Evolutionary conservation across 1,284 basidiomycete genomes (phyloP).

Genomic region (Puccinia novopanici): DNA sequence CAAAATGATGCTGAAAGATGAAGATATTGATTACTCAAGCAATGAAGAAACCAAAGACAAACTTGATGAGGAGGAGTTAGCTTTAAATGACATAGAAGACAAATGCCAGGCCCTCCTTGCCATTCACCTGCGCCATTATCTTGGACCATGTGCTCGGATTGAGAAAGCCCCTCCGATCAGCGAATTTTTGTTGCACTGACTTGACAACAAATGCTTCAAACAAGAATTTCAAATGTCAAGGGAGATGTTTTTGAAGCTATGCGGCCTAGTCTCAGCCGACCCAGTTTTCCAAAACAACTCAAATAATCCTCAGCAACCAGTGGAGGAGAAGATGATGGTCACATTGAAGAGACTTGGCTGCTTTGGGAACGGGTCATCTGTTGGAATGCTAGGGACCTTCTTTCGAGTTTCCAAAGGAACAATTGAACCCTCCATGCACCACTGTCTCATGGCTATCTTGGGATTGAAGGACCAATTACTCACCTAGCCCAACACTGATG

Average conservation of each 20-base stretch:
- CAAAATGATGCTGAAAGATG: too few relatives aligned
- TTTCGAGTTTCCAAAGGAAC: slow-evolving; percentile 6
- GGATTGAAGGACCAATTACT: neutral
- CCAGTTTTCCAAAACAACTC: neutral
- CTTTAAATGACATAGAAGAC: too few relatives aligned
- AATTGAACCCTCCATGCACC: neutral
- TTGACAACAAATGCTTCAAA: neutral
- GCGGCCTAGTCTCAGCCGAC: neutral
- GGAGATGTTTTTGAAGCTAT: neutral
- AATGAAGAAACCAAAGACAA: too few relatives aligned
- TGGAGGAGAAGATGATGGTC: slow-evolving; percentile 11
- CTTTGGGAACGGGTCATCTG: neutral
- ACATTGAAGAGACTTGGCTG: slow-evolving; percentile 5
- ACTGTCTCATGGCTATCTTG: too few relatives aligned
- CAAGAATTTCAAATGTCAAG: neutral
- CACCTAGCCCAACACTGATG: neutral
- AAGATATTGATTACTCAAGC: too few relatives aligned
- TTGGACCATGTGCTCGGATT: neutral
- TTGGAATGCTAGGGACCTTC: neutral
- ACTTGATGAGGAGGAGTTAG: too few relatives aligned
- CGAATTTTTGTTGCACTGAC: neutral
- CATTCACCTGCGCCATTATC: neutral
- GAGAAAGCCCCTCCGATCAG: neutral
- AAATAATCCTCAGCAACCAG: neutral
- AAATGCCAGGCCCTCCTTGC: too few relatives aligned